Conservation (phyloP, 1,284 basidiomycete species). For the Termitomyces sp. region DNA sequence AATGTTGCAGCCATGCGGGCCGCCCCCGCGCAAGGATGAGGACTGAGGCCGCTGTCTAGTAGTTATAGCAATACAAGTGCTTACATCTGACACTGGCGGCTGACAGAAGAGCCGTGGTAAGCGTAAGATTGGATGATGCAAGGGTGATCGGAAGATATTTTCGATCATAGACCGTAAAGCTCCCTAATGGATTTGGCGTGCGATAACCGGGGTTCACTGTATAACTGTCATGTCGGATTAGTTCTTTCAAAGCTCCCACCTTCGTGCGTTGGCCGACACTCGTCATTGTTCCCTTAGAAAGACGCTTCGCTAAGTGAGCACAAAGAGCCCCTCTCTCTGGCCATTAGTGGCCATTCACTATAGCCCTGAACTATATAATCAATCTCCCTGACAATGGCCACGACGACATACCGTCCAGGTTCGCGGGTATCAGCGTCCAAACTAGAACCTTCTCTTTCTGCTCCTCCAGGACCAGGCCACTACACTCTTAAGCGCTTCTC, state of each 20-base stretch:
- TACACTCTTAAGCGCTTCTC: slow-evolving; percentile 22
- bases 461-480: slow-evolving; percentile 16
- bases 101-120: slow-evolving; percentile 4
- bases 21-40: slow-evolving; percentile 90
- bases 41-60: slow-evolving; percentile 36
- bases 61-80: background rate
- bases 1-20: slow-evolving; percentile 98
- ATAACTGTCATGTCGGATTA: background rate
- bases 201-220: slow-evolving; percentile 12
- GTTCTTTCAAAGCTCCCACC: slow-evolving; percentile 4
- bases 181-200: slow-evolving; percentile 14
- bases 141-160: slow-evolving; percentile 7
- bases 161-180: slow-evolving; percentile 4
- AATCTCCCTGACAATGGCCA: slow-evolving; percentile 11
- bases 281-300: slow-evolving; percentile 16
- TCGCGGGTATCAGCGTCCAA: slow-evolving; percentile 14
- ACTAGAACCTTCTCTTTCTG: slow-evolving; percentile 10
- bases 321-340: background rate
- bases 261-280: background rate
- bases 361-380: slow-evolving; percentile 15
- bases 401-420: slow-evolving; percentile 11
- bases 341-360: slow-evolving; percentile 1
- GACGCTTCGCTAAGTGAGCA: background rate
- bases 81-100: slow-evolving; percentile 3
- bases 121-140: slow-evolving; percentile 1